Evolutionary conservation across 306 rosid genomes (phyloP).

Genomic region (Ochetophila trinervis): DNA sequence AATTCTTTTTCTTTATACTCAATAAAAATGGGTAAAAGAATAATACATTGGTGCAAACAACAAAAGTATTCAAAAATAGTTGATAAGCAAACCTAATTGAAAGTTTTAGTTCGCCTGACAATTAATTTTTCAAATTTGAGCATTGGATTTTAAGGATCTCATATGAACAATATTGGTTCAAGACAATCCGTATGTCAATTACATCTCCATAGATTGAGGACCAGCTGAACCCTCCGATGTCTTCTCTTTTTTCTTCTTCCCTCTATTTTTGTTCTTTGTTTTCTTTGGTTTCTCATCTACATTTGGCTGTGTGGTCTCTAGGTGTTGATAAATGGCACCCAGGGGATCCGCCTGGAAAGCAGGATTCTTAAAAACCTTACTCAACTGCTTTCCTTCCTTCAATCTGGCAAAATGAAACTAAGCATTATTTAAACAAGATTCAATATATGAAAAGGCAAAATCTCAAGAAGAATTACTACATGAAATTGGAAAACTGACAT

Average conservation of each 20-base stretch:
- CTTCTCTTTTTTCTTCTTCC: conserved; percentile 55
- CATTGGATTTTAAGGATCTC: neutral
- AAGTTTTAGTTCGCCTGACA: neutral
- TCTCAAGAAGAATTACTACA: neutral
- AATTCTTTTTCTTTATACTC: neutral
- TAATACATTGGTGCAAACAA: neutral
- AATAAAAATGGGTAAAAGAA: neutral
- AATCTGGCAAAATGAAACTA: conserved; percentile 44
- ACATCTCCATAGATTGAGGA: conserved; percentile 56
- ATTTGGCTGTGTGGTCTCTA: conserved; percentile 58
- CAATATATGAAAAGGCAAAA: neutral
- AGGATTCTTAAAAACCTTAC: conserved; percentile 49
- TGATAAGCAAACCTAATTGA: neutral
- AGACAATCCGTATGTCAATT: neutral
- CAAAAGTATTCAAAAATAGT: neutral
- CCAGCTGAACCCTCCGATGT: conserved; percentile 44
- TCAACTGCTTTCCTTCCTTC: conserved; percentile 58
- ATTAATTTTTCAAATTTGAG: conserved; percentile 16
- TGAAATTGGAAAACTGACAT: conserved; percentile 42
- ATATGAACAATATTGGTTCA: conserved; percentile 13
- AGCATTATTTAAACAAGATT: conserved; percentile 4
- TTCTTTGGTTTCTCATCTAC: conserved; percentile 55
- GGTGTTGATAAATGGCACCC: conserved; percentile 52
- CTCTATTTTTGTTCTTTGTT: conserved; percentile 58
- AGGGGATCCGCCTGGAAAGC: conserved; percentile 54